These are phyloP conservation scores for Apophysomyces sp. DNA, from an alignment of 371 early-diverging fungal genomes.

Conservation along the genomic window DNA sequence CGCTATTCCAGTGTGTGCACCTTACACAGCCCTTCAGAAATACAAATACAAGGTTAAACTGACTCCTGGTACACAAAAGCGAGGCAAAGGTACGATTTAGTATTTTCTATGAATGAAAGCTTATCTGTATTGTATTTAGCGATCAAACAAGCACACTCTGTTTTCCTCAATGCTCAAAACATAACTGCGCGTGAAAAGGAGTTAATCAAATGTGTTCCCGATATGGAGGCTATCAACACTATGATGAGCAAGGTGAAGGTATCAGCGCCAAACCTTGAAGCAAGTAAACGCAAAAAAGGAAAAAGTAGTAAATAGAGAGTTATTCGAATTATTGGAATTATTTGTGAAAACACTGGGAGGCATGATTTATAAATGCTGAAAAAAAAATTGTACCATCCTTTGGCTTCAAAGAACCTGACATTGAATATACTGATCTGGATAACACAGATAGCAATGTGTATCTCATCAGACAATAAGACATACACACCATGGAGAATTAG, in stretches of 20 bases:
- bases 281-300: conserved; percentile 62
- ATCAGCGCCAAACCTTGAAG: conserved; percentile 71
- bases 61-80: conserved; percentile 94
- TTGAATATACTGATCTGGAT: no score
- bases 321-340: no score
- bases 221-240: conserved; percentile 76
- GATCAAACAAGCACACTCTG: conserved; percentile 45
- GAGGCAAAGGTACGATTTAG: conserved; percentile 82
- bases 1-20: conserved; percentile 97
- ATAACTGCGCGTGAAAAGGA: conserved; percentile 72
- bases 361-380: no score
- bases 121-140: conserved; percentile 19
- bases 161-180: conserved; percentile 53
- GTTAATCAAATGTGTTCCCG: conserved; percentile 80
- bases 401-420: no score
- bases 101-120: neutral
- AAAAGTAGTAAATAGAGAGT: conserved; percentile 34
- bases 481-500: no score
- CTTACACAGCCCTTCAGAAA: conserved; percentile 83
- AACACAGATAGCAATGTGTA: no score
- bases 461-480: no score
- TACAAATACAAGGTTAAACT: conserved; percentile 97
- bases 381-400: no score
- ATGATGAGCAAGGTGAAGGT: conserved; percentile 92
- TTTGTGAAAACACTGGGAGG: no score